A percentile compares a stretch with the other conserved stretches of the same genome.
phyloP scores from a whole-genome alignment of 176 grass and related monocot genomes.

The Saccharum spontaneum region DNA sequence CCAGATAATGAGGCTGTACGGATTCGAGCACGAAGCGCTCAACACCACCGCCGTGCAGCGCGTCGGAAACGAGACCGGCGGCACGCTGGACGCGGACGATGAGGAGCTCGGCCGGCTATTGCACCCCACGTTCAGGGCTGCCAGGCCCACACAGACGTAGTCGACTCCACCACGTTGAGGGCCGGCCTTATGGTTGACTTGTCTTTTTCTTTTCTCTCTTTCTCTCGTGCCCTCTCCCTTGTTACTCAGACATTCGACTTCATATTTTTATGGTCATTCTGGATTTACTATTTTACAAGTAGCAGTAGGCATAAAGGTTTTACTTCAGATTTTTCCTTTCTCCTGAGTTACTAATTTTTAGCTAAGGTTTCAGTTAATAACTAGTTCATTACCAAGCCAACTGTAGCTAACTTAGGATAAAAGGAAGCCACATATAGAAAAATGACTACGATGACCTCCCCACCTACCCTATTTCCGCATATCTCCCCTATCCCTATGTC shows the following conservation, averaged over 20 bases:
- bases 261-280: not conserved
- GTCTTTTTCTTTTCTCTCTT: not conserved
- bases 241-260: not conserved
- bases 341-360: no score
- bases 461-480: no score
- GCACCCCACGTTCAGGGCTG: slow-evolving; percentile 60
- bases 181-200: not conserved
- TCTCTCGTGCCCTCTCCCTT: not conserved
- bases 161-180: not conserved
- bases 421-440: no score
- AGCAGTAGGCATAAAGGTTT: no score
- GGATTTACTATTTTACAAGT: not conserved
- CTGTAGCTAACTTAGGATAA: no score
- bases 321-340: no score
- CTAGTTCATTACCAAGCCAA: no score
- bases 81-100: slow-evolving; percentile 54
- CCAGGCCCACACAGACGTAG: slow-evolving; percentile 25
- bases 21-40: slow-evolving; percentile 68
- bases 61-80: slow-evolving; percentile 51
- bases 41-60: slow-evolving; percentile 52
- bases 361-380: no score
- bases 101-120: slow-evolving; percentile 53
- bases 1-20: slow-evolving; percentile 77
- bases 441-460: no score
- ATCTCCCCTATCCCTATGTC: no score